Percentiles rank a stretch among this genome's conserved stretches.
Conservation (phyloP, 2,329 filamentous ascomycete species). For the Calonectria fujianensis region DNA sequence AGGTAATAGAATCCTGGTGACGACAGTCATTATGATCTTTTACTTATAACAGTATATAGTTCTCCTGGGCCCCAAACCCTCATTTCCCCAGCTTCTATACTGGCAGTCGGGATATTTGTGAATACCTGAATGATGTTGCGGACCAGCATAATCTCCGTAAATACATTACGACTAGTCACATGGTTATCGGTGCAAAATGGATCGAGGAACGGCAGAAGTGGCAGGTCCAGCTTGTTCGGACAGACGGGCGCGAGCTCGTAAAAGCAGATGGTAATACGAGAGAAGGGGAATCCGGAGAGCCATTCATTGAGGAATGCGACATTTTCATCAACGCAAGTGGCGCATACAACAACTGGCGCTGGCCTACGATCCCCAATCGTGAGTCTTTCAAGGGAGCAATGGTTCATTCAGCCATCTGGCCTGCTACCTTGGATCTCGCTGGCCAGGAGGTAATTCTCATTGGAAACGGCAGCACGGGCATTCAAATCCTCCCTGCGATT, state of each 20-base stretch:
- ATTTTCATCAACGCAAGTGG: not conserved
- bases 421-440: not conserved
- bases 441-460: not conserved
- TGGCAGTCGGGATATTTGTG: not conserved
- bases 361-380: not conserved
- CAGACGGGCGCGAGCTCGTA: not conserved
- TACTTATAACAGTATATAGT: not conserved
- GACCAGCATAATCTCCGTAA: not conserved
- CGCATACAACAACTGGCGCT: conserved; percentile 10
- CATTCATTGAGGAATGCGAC: conserved; percentile 4
- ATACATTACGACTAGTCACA: not conserved
- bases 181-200: not conserved
- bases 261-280: not conserved
- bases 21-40: not conserved
- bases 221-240: not conserved
- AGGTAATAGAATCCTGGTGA: not conserved
- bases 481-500: not conserved
- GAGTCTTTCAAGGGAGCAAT: not conserved
- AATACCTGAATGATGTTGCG: not conserved
- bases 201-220: conserved; percentile 8
- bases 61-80: not conserved
- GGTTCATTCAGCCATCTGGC: not conserved
- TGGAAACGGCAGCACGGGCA: not conserved
- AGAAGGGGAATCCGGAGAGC: not conserved
- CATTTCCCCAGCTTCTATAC: not conserved